phyloP scores from a whole-genome alignment of 1,284 basidiomycete genomes.

The Melanopsichium pennsylvanicum region DNA sequence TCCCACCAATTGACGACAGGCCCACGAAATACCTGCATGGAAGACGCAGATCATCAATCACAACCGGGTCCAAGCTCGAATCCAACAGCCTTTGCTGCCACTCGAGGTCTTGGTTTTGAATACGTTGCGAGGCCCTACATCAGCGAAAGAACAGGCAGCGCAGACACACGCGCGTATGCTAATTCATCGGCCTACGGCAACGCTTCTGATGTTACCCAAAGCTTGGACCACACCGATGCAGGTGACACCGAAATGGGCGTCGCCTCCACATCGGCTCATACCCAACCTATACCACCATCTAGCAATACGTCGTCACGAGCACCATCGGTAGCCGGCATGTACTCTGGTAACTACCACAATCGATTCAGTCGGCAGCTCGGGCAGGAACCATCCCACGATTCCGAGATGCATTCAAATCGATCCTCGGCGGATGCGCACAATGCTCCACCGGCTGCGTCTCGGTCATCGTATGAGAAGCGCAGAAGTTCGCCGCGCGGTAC shows the following conservation, averaged over 20 bases:
- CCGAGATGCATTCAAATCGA: background rate
- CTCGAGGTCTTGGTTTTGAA: slow-evolving; percentile 20
- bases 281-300: background rate
- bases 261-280: slow-evolving; percentile 6
- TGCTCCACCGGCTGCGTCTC: background rate
- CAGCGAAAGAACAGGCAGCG: background rate
- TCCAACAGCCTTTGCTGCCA: background rate
- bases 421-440: background rate
- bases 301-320: slow-evolving; percentile 29
- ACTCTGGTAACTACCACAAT: slow-evolving; percentile 28
- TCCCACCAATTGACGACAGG: slow-evolving; percentile 9
- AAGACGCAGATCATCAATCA: background rate
- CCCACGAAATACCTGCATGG: slow-evolving; percentile 1
- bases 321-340: slow-evolving; percentile 22
- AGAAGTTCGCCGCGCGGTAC: slow-evolving; percentile 21
- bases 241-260: slow-evolving; percentile 1
- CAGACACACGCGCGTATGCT: background rate
- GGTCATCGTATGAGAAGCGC: slow-evolving; percentile 9
- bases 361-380: slow-evolving; percentile 36
- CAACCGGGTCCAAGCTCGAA: background rate
- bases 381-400: slow-evolving; percentile 3
- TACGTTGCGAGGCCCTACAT: background rate
- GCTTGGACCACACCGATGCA: background rate
- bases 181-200: background rate
- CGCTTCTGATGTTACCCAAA: background rate